phyloP scores from a whole-genome alignment of 148 eudicot genomes.

The Chenopodium quinoa region DNA sequence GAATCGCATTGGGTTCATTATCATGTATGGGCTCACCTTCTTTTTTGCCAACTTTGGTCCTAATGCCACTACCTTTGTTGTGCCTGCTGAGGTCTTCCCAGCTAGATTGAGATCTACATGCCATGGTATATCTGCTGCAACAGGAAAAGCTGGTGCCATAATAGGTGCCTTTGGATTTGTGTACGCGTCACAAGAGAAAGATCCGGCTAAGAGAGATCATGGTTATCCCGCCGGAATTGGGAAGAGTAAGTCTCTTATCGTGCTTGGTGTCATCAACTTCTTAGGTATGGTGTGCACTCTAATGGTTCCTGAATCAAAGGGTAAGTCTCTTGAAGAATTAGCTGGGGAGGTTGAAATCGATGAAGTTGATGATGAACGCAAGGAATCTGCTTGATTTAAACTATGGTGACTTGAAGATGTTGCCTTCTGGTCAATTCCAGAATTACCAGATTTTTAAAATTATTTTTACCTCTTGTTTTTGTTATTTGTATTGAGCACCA shows the following conservation, averaged over 20 bases:
- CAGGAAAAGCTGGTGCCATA: conserved; percentile 77
- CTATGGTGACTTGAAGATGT: too few relatives aligned
- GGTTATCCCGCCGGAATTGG: conserved; percentile 75
- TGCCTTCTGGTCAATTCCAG: too few relatives aligned
- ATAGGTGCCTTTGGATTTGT: conserved; percentile 72
- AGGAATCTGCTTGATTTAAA: too few relatives aligned
- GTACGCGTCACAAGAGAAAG: conserved; percentile 49
- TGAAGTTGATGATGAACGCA: conserved; percentile 27
- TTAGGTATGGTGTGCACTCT: conserved; percentile 63
- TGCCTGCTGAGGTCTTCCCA: conserved; percentile 81
- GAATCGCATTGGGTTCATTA: conserved; percentile 53
- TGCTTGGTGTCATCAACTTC: conserved; percentile 49
- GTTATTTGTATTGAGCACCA: background rate
- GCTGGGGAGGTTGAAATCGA: conserved; percentile 35
- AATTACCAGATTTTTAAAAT: too few relatives aligned
- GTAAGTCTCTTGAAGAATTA: conserved; percentile 70
- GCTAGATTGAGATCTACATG: conserved; percentile 85
- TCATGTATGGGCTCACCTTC: conserved; percentile 66
- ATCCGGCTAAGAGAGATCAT: conserved; percentile 32
- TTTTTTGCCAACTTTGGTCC: conserved; percentile 88
- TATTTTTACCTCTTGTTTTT: background rate
- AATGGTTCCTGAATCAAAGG: conserved; percentile 71
- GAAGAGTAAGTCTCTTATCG: conserved; percentile 46
- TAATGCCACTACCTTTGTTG: conserved; percentile 71
- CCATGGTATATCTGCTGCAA: conserved; percentile 81